Evolutionary conservation across 2,329 filamentous ascomycete species (phyloP), one percentile per base, ranked within the genome.

Genomic region (Cladophialophora exuberans): DNA sequence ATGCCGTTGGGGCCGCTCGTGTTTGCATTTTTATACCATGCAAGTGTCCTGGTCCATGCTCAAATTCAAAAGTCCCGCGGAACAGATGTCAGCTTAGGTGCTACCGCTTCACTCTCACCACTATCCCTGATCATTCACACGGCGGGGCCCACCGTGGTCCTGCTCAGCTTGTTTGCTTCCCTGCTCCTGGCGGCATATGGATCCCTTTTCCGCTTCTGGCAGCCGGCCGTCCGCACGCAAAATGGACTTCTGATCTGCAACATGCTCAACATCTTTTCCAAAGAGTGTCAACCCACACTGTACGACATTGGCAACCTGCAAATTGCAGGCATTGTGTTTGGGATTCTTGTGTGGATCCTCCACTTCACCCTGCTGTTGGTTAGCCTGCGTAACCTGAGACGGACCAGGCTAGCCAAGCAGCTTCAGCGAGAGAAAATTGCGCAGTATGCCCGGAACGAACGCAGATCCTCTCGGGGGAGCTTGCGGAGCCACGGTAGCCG

Each of bases 151-250:
- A 17, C 49, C 31, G 44, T 57, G 48, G 58, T 62, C n/a, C 53
- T 65, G 45, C 43, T 57, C 50, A 54, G 57, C 48, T 52, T 65
- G 54, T 43, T 62, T 28, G 64, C 67, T 2, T 60, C 61, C 1
- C 48, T 70, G 7, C 52, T 65, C n/a, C 62, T 70, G 17, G 59
- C 67, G 6, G 64, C 60, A 10, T 65, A 64, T 50, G 63, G 64
- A 3, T 65, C 65, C n/a, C 57, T 66, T 3, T 70, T 69, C 52
- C 63, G 61, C 18, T 55, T 67, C 47, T 70, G 67, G 68, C 56
- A 46, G 22, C 58, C 60, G 13, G 59, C 64, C 3, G 44, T 56
- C 13, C 53, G 53, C 48, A 59, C 61, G 6, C 54, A 58, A 38
- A 58, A 58, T 6, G 57, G 59, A 31, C 45, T 56, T 30, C 26